These are phyloP conservation scores for Malassezia arunalokei DNA, from an alignment of 1,284 basidiomycete species.

Conservation along the genomic window DNA sequence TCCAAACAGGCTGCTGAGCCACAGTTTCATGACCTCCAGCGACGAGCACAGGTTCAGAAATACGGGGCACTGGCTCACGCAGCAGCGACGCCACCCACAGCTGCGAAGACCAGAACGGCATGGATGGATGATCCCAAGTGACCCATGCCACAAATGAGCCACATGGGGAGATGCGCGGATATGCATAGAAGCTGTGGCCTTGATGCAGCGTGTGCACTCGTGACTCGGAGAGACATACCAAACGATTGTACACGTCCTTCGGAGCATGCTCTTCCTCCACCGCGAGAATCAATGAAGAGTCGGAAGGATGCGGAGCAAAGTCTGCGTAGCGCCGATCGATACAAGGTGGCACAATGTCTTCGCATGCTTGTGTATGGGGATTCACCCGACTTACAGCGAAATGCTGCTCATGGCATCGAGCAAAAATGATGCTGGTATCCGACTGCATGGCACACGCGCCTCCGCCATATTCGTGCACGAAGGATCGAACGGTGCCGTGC, in stretches of 20 bases:
- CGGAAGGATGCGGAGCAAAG: slow-evolving; percentile 43
- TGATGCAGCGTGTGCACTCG: slow-evolving; percentile 15
- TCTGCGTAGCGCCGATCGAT: slow-evolving; percentile 55
- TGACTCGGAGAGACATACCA: slow-evolving; percentile 53
- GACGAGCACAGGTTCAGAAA: slow-evolving; percentile 10
- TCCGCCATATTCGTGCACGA: slow-evolving; percentile 38
- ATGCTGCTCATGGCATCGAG: slow-evolving; percentile 20
- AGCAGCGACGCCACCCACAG: slow-evolving; percentile 51
- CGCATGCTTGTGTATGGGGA: neutral
- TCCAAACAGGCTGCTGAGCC: slow-evolving; percentile 52
- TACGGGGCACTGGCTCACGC: slow-evolving; percentile 4
- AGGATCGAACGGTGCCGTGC: slow-evolving; percentile 25
- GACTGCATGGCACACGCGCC: slow-evolving; percentile 23
- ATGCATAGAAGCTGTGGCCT: slow-evolving; percentile 13
- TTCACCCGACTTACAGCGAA: slow-evolving; percentile 18
- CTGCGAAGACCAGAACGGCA: slow-evolving; percentile 66
- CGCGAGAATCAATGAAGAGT: slow-evolving; percentile 50
- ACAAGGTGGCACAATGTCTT: slow-evolving; percentile 45
- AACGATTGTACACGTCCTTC: slow-evolving; percentile 53
- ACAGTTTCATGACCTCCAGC: slow-evolving; percentile 24
- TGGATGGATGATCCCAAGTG: slow-evolving; percentile 61
- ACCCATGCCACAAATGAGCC: slow-evolving; percentile 59
- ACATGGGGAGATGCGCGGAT: slow-evolving; percentile 58
- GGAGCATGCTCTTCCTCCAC: slow-evolving; percentile 58
- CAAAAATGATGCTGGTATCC: slow-evolving; percentile 24